These are phyloP conservation scores for Cladophialophora carrionii DNA, from an alignment of 2,329 filamentous ascomycete species.

Conservation along the genomic window DNA sequence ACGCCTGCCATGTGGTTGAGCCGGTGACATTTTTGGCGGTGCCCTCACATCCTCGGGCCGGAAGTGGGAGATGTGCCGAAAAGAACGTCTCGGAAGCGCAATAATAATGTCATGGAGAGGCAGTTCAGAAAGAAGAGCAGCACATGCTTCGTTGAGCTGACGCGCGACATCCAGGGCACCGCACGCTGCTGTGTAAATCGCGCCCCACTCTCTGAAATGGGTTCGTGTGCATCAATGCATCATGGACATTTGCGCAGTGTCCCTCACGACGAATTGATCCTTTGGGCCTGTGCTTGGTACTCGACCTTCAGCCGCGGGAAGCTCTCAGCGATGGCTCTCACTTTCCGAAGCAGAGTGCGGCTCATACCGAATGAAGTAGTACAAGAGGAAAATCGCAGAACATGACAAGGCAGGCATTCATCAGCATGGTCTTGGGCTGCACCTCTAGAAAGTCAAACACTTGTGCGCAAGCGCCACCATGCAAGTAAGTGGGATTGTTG, in stretches of 20 bases:
- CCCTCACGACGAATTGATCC: not conserved
- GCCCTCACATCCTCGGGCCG: not conserved
- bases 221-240: not conserved
- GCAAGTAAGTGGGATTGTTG: slow-evolving; percentile 10
- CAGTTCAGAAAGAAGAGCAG: not conserved
- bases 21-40: not conserved
- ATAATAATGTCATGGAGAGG: not conserved
- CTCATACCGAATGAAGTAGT: not conserved
- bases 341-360: not conserved
- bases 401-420: not conserved
- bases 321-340: no score
- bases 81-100: not conserved
- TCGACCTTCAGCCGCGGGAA: not conserved
- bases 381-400: not conserved
- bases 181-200: not conserved
- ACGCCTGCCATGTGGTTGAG: not conserved
- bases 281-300: not conserved
- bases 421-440: not conserved
- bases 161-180: slow-evolving; percentile 1
- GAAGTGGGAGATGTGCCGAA: slow-evolving; percentile 3
- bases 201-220: not conserved
- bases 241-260: not conserved
- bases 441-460: slow-evolving; percentile 2
- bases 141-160: slow-evolving; percentile 5
- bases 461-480: not conserved